Base-by-base conservation (phyloP, 805 yeast genomes). In the Phaffomyces antillensis region DNA sequence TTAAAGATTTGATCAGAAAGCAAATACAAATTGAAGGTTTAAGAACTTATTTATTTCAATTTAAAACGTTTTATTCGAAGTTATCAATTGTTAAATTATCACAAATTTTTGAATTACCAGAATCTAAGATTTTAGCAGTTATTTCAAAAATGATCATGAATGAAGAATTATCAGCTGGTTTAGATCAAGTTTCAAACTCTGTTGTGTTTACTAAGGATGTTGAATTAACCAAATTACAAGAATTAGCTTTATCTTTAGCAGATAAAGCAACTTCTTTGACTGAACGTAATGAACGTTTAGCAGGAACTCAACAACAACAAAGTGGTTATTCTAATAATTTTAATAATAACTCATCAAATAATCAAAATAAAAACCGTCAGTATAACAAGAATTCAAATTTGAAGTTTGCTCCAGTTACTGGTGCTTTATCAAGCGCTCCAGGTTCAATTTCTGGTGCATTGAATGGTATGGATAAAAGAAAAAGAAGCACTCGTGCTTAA, bases 11-110 rank as follows among this genome's bases (percentile, higher is more conserved):
- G 82, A 74, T 93, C 59, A 76, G 75, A 54, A 76, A 75, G 52
- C 86, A 86, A 68, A 76, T 95, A 57, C 95, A 93, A 72, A 71
- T 80, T 44, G 96, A 88, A 67, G 95, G 96, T 40, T 75, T 93
- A 61, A 81, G 96, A 68, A 87, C 97, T n/a, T 93, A 86, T 65
- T 72, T 93, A 52, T 86, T 88, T 73, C 82, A 86, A 52, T 89
- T 83, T 71, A 86, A 86, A 61, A 66, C 81, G 31, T 81, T 80
- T 56, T 89, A 83, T 69, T 71, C 82, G 49, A 83, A 85, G 52
- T 75, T 91, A 45, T 82, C 96, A 4, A 65, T 89, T 41, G 64
- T 71, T 16, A 79, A 79, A 54, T 71, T 93, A 57, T 70, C 88
- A 20, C 61, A 70, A 41, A 72, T 79, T 50, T 93, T 91, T 63